Evolutionary conservation across 805 yeast genomes (phyloP), one percentile per base, ranked within the genome.

Genomic region (Cyberlindnera mrakii): DNA sequence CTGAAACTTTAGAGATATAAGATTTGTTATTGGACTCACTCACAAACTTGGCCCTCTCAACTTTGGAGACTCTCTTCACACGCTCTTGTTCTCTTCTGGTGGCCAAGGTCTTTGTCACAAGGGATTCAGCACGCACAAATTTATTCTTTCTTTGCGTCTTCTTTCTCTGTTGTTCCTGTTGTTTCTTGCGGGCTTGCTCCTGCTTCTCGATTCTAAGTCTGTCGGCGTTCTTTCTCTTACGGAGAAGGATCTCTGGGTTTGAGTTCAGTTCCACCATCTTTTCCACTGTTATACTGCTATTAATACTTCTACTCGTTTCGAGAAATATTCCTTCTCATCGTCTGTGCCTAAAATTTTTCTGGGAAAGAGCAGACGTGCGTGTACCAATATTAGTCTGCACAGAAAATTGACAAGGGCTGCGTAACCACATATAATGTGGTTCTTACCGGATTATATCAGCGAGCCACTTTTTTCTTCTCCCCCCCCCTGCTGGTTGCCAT

Each of bases 191-290:
- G 14, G 81, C 80, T 43, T 72, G 72, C 50, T 81, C 85, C 62
- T 83, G 91, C 58, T 82, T 85, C 61, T 81, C 85, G 42, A 84
- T 54, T 61, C 89, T 75, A 52, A 80, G 69, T 62, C 83, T 71
- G 61, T 85, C 91, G 46, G 82, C 84, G 58, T 82, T 77, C 68
- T 84, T 85, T 66, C 95, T 78, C 69, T 85, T 85, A 58, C 80
- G 78, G 49, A 85, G 72, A 53, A 85, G 76, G 43, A 85, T 72
- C 62, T 85, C 93, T 32, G 93, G 91, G 58, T 81, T 83, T 20
- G 83, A 72, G 59, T 82, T 78, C 41, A 79, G 66, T 40, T 77
- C 60, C 33, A 52, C 59, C 59, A 55, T 56, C 8, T 30, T 20
- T 5, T 17, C 10, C 11, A 10, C 27, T 23, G 27, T 23, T 23